These are phyloP conservation scores for Aspergillus quadrilineatus DNA, from an alignment of 2,329 filamentous ascomycete genomes.

Conservation along the genomic window DNA sequence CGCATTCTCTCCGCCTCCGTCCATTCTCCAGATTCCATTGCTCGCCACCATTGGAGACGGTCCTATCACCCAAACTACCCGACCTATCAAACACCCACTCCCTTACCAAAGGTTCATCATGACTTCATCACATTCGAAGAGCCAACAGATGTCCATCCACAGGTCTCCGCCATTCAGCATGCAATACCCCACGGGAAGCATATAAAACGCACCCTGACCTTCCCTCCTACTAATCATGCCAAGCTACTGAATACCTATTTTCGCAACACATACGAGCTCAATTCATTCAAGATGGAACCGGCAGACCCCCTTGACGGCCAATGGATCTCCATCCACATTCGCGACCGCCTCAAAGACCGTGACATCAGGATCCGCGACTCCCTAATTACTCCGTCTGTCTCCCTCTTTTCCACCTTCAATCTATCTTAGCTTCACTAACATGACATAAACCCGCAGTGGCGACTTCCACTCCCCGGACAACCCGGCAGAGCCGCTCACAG, in stretches of 20 bases:
- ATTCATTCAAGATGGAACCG: conserved; percentile 4
- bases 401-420: not conserved
- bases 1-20: conserved; percentile 6
- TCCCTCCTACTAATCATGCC: not conserved
- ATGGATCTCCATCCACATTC: conserved; percentile 15
- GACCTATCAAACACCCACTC: not conserved
- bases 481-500: conserved; percentile 26
- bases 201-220: conserved; percentile 1
- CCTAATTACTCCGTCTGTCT: not conserved
- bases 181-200: not conserved
- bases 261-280: not conserved
- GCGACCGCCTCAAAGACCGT: conserved; percentile 6
- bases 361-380: conserved; percentile 7
- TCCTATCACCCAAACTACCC: not conserved
- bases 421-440: not conserved
- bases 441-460: conserved; percentile 18
- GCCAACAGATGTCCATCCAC: not conserved
- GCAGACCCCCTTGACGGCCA: conserved; percentile 5
- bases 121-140: conserved; percentile 4
- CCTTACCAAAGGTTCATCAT: conserved; percentile 1
- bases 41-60: not conserved
- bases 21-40: not conserved
- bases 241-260: not conserved
- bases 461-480: conserved; percentile 28
- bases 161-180: not conserved